Base-by-base conservation (phyloP, 2,329 filamentous ascomycete genomes). In the Colletotrichum lindemuthianum region DNA sequence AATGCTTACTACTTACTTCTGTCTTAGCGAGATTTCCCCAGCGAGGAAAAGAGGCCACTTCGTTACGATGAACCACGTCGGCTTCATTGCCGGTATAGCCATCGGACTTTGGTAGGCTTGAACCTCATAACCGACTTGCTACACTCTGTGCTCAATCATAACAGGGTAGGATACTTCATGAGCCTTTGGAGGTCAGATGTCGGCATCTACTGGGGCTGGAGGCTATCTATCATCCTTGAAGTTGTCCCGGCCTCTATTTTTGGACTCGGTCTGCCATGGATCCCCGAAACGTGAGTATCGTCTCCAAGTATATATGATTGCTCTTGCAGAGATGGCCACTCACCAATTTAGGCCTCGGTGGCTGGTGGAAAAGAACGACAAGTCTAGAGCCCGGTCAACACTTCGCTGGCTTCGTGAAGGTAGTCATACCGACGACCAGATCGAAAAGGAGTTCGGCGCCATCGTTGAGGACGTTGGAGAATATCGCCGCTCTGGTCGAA, bases 61-160 rank as follows among this genome's bases (percentile, higher is more conserved):
- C 63, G 85, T 88, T 1, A 84, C 87, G 9, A 78, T 88, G 73
- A 88, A 88, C 69, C 86, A 88, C 56, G 79, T 87, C 48, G 86
- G 86, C 3, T 83, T 88, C 63, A 81, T 88, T 32, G 78, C 79
- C 2, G 86, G 86, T 3, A 72, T 87, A 7, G 84, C 84, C 1
- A 69, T 71, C 6, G 85, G 85, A 0, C 85, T 87, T 60, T 87
- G 85, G 85, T 86, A 72, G 40, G 76, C 3, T 63, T 24, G 2
- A 32, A 33, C 11, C 45, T 9, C n/a, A 16, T 15, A 4, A 12
- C 12, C 32, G 8, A 15, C 11, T 34, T 7, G 10, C 24, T 7
- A 39, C n/a, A 11, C 13, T 37, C n/a, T 51, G 56, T 39, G 39
- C 15, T 48, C 66, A 54, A 68, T 57, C 45, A 16, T 34, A 2